Base-by-base conservation (phyloP, 805 yeast genomes). In the Jamesozyma spencerorum region DNA sequence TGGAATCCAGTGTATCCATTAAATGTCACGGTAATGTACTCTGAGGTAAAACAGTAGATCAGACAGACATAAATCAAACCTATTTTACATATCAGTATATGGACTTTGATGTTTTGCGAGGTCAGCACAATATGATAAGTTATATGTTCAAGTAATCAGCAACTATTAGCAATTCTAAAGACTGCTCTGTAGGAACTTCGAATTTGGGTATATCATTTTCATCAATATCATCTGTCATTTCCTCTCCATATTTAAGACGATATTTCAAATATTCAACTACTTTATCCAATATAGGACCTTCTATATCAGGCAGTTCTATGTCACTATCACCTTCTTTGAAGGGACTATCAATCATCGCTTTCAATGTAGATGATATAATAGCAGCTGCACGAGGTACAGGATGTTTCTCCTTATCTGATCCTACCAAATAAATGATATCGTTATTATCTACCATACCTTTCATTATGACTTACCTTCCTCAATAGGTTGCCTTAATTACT, bases 141-240 rank as follows among this genome's bases (percentile, higher is more conserved):
- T 18, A 53, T 40, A 62, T 50, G 47, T 53, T 49, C 38, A 61
- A 46, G 57, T 76, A 90, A 57, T 92, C 98, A 2, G 97, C 95
- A 19, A 95, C 95, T 29, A 92, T 90, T 34, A 92, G 63, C 49
- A 90, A 65, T 57, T 92, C 97, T 46, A 90, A 66, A 0, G 97
- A 95, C 76, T 90, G 74, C 49, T 86, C 97, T 0, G 97, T 88
- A 1, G 97, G 96, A 2, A 92, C 77, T 29, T 83, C 82, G 61
- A 92, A 92, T 41, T 84, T 92, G 0, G 95, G 95, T 2, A 15
- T 15, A 15, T 18, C 34, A 3, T 74, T 76, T 6, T 43, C 50
- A 19, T 61, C 64, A 5, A 34, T 20, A 5, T 56, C 48, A 27
- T 67, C 72, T 0, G 69, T 72, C 37, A 14, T 34, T n/a, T 34